Conservation (phyloP, 805 yeast species). For the Saccharomyces eubayanus region DNA sequence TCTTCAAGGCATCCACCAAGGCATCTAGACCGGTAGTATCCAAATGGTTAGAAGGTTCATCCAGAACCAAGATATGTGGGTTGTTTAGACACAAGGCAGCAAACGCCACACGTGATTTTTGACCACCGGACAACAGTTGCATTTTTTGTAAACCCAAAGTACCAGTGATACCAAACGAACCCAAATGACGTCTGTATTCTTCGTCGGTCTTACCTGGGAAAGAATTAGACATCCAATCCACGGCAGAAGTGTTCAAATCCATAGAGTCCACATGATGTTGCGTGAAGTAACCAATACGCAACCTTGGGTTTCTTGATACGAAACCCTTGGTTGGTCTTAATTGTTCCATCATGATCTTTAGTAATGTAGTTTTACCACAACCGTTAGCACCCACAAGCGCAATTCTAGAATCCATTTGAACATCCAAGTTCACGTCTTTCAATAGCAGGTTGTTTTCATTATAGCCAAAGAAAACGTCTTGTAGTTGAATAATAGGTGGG, state of each 20-base stretch:
- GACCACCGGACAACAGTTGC: slow-evolving; percentile 91
- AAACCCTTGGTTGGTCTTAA: slow-evolving; percentile 69
- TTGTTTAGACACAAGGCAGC: slow-evolving; percentile 85
- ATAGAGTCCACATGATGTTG: slow-evolving; percentile 98
- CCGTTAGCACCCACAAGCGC: slow-evolving; percentile 99
- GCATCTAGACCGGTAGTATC: slow-evolving; percentile 98
- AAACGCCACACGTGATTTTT: slow-evolving; percentile 95
- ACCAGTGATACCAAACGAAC: slow-evolving; percentile 96
- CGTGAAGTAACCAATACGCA: slow-evolving; percentile 93
- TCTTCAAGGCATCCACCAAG: slow-evolving; percentile 75
- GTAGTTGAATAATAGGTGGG: slow-evolving; percentile 87
- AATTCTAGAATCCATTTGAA: slow-evolving; percentile 88
- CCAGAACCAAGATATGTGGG: slow-evolving; percentile 87
- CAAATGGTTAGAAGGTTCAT: slow-evolving; percentile 97
- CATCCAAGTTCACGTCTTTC: slow-evolving; percentile 74
- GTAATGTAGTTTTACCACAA: slow-evolving; percentile 94
- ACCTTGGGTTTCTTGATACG: slow-evolving; percentile 71
- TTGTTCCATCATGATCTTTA: slow-evolving; percentile 77
- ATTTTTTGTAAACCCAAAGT: slow-evolving; percentile 86
- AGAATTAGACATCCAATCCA: slow-evolving; percentile 83
- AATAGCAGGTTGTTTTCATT: slow-evolving; percentile 54
- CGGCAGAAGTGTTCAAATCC: slow-evolving; percentile 81
- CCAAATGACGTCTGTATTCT: slow-evolving; percentile 92
- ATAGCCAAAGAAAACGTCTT: slow-evolving; percentile 83
- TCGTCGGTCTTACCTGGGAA: slow-evolving; percentile 94